Evolutionary conservation across 495 filamentous ascomycete genomes (phyloP).

Genomic region (Umbilicaria muhlenbergii): DNA sequence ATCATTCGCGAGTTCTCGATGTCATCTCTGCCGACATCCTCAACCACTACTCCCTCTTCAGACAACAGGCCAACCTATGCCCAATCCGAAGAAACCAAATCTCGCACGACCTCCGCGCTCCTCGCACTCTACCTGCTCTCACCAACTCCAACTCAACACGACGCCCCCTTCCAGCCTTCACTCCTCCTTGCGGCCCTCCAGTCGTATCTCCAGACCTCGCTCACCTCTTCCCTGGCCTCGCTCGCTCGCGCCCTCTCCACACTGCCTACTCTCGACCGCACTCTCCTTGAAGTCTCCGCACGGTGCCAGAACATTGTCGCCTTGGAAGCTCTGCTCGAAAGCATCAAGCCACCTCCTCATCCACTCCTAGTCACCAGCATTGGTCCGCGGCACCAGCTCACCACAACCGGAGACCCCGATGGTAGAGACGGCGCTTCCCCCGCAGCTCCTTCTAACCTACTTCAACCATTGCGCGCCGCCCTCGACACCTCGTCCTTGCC

Average conservation of each 20-base stretch:
- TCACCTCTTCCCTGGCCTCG: conserved; percentile 57
- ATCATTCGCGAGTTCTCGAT: conserved; percentile 72
- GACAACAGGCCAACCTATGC: conserved; percentile 44
- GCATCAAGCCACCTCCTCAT: conserved; percentile 47
- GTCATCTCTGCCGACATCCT: conserved; percentile 34
- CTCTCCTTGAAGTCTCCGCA: conserved; percentile 64
- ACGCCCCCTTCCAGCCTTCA: conserved; percentile 34
- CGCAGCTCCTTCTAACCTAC: conserved; percentile 34
- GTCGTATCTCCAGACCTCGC: conserved; percentile 58
- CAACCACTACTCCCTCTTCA: conserved; percentile 15
- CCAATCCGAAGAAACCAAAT: conserved; percentile 64
- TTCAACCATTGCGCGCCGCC: conserved; percentile 55
- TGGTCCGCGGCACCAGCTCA: conserved; percentile 7
- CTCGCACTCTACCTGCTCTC: conserved; percentile 73
- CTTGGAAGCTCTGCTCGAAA: conserved; percentile 61
- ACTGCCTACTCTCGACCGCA: conserved; percentile 67
- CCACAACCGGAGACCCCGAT: conserved; percentile 1
- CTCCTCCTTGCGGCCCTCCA: conserved; percentile 65
- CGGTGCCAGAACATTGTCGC: conserved; percentile 84
- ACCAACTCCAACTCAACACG: conserved; percentile 26
- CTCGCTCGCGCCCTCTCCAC: conserved; percentile 60
- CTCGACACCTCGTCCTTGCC: conserved; percentile 78
- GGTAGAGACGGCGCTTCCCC: conserved; percentile 2
- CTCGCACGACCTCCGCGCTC: conserved; percentile 56
- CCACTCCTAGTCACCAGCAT: conserved; percentile 33